Percentiles rank a stretch among this genome's conserved stretches.
phyloP scores from a whole-genome alignment of 352 stramenopile species.

The Pythium guiyangense region DNA sequence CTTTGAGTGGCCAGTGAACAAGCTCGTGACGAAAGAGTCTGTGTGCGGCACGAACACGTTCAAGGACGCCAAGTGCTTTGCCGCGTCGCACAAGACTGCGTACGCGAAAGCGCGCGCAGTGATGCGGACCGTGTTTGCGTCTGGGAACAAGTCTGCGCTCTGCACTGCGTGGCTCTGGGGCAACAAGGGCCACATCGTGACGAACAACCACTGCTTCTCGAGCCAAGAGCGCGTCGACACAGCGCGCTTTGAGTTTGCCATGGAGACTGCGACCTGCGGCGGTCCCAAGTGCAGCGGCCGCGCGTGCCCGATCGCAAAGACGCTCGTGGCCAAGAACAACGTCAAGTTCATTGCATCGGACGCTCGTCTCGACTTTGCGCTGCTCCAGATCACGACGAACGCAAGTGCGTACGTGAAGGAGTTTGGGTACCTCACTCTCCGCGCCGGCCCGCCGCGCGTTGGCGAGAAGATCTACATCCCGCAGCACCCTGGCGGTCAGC shows the following conservation, averaged over 20 bases:
- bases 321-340: constrained; percentile 15
- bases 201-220: constrained; percentile 50
- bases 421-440: constrained; percentile 27
- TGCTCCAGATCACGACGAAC: constrained; percentile 20
- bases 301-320: constrained; percentile 9
- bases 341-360: constrained; percentile 28
- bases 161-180: constrained; percentile 31
- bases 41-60: constrained; percentile 23
- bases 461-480: constrained; percentile 32
- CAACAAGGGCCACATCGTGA: constrained; percentile 32
- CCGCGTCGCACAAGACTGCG: constrained; percentile 6
- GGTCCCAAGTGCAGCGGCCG: background rate
- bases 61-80: constrained; percentile 24
- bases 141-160: constrained; percentile 8
- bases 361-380: constrained; percentile 21
- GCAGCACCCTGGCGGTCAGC: constrained; percentile 22
- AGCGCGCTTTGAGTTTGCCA: constrained; percentile 14
- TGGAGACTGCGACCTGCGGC: background rate
- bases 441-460: constrained; percentile 11
- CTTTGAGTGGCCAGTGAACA: constrained; percentile 17
- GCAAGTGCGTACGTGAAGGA: constrained; percentile 14
- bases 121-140: constrained; percentile 16
- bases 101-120: constrained; percentile 19
- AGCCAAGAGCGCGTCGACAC: constrained; percentile 17
- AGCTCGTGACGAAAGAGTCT: constrained; percentile 18